A percentile compares a stretch with the other conserved stretches of the same genome.
Evolutionary conservation across 495 filamentous ascomycete genomes (phyloP).

Genomic region (Poronia punctata): DNA sequence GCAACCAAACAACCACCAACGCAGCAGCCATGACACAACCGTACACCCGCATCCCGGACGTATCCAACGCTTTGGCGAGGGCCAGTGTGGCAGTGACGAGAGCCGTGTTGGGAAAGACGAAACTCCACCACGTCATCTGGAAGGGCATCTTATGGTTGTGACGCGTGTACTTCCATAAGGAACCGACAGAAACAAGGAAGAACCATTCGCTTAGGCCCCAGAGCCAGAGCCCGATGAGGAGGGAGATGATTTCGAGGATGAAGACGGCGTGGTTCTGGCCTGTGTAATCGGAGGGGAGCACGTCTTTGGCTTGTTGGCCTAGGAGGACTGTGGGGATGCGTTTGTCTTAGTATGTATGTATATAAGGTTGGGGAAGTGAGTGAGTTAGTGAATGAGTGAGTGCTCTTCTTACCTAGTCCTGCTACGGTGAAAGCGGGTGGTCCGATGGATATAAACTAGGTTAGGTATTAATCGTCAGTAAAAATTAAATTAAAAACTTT

Average conservation of each 20-base stretch:
- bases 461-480: not conserved
- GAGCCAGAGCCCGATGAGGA: constrained; percentile 62
- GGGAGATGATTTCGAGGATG: constrained; percentile 34
- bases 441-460: constrained; percentile 68
- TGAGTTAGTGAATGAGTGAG: not conserved
- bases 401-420: constrained; percentile 38
- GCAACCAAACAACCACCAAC: constrained; percentile 60
- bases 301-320: constrained; percentile 28
- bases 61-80: constrained; percentile 58
- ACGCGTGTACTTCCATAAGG: constrained; percentile 64
- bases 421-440: constrained; percentile 74
- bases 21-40: constrained; percentile 58
- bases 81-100: constrained; percentile 67
- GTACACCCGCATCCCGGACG: constrained; percentile 54
- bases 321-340: constrained; percentile 37
- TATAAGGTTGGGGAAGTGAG: not conserved
- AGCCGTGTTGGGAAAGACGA: constrained; percentile 74
- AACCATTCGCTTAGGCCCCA: constrained; percentile 85
- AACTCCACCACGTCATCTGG: constrained; percentile 84
- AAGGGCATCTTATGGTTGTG: constrained; percentile 56
- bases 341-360: constrained; percentile 1
- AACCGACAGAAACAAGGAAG: constrained; percentile 71
- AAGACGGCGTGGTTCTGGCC: constrained; percentile 29
- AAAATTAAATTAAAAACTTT: too few relatives aligned
- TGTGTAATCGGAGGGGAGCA: constrained; percentile 34